Evolutionary conservation across 306 rosid genomes (phyloP), one percentile per base, ranked within the genome.

Genomic region (Fragaria ananassa): DNA sequence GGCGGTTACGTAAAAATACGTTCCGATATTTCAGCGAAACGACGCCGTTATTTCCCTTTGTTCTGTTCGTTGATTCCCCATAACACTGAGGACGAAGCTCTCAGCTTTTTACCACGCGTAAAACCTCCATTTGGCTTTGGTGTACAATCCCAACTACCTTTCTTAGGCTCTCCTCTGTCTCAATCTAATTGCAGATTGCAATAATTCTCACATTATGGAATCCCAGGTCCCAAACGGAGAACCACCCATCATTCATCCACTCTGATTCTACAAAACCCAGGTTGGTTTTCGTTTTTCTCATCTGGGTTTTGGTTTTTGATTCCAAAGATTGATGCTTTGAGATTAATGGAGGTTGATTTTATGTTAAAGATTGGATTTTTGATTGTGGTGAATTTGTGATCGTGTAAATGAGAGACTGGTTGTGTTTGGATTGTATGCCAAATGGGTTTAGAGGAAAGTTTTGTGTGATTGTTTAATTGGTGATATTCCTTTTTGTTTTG

Each of bases 261-360:
- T 69, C 44, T 19, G 25, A 49, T 61, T 34, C 37, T 57, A n/a
- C 57, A 23, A 76, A 18, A 77, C 81, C 75, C 29, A 54, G 86
- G 80, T 75, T 65, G 72, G 78, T 75, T 79, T 74, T 79, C 58
- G 21, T 27, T 66, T 66, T 54, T 31, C 60, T 56, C 64, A 18
- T 25, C 12, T 62, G 58, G 35, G 34, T 44, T 78, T 31, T 14
- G 1, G 0, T 41, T 66, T 70, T 39, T 47, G 10, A 19, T 8
- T 18, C 71, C 0, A 21, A 63, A 63, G 68, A 31, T 31, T 34
- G 44, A 34, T 12, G 9, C 21, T 63, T 63, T 63, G 56, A 35
- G 78, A 5, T 47, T 50, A 21, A 41, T 71, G 27, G 7, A 0
- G 61, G 13, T 54, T 8, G 0, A 8, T 8, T 54, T 54, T 8